These are phyloP conservation scores for Malus hybrid DNA, from an alignment of 331 rosid species.

Conservation along the genomic window DNA sequence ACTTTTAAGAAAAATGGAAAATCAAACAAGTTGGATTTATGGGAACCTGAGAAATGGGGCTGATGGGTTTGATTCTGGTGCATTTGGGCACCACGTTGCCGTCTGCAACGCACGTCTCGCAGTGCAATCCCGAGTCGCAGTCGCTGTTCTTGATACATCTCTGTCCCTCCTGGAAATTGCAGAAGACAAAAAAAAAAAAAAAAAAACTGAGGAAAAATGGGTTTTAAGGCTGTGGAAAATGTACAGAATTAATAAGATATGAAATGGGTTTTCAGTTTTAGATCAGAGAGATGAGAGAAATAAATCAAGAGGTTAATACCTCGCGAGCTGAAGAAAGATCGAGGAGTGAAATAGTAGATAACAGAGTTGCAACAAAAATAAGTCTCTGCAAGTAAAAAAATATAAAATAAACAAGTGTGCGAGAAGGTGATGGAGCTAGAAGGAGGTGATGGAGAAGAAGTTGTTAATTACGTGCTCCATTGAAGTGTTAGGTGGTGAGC, in stretches of 20 bases:
- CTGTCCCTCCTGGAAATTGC: constrained; percentile 47
- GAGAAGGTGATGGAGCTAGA: neutral
- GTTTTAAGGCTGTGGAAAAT: neutral
- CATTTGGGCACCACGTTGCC: constrained; percentile 69
- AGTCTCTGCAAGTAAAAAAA: constrained; percentile 9
- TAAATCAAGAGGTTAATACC: constrained; percentile 16
- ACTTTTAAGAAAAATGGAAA: neutral
- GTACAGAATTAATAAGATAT: neutral
- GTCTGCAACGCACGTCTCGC: constrained; percentile 66
- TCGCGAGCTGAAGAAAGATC: constrained; percentile 47
- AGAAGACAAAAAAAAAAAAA: neutral
- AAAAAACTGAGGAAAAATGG: neutral
- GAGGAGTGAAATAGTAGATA: constrained; percentile 18
- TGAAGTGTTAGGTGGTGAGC: neutral
- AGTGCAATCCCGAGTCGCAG: constrained; percentile 70
- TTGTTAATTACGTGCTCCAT: neutral
- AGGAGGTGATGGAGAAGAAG: neutral
- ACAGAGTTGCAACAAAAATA: constrained; percentile 3
- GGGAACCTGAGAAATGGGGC: constrained; percentile 50
- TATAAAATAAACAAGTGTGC: neutral
- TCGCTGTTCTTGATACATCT: constrained; percentile 37
- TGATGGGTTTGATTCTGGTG: constrained; percentile 61
- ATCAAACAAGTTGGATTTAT: neutral
- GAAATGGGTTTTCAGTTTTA: neutral
- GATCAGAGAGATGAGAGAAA: neutral